Base-by-base conservation (phyloP, 345 rosid species). In the Hibiscus mutabilis region DNA sequence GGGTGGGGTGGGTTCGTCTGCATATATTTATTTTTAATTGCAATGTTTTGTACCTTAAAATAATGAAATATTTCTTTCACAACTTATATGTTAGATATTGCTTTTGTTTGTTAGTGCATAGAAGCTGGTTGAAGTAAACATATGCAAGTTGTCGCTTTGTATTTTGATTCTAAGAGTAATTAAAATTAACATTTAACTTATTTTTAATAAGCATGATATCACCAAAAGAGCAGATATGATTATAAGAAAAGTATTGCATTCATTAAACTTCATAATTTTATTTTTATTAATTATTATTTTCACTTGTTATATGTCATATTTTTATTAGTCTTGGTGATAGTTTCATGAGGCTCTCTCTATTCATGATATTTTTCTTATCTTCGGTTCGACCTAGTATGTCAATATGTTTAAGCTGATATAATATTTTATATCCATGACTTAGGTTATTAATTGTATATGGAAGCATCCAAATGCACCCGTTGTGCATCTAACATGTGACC, bases 391-490 rank as follows among this genome's bases (percentile, higher is more conserved):
- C 52, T 10, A n/a, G 9, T 5, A 4, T 31, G 16, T 8, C 60
- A 2, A 2, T 4, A 69, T 31, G 27, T 18, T 52, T 53, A 55
- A 55, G 18, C 13, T 69, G 62, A 69, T 57, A 44, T 16, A 22
- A 49, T 42, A 13, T 73, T 65, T 44, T 35, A 18, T 57, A 10
- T 64, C 49, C 5, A 22, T 78, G 83, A 79, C 68, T 75, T 86
- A 93, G 98, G 83, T 91, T 27, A 75, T 89, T 71, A 82, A 77
- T 73, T 93, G 97, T 61, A 88, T 93, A 81, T 91, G 98, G 98
- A 87, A 85, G 79, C 90, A 93, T 66, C 96, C 96, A 19, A 82
- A 81, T 47, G 89, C 87, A 71, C 52, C 84, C 1, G 72, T 73
- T 66, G 91, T 93, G 57, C 87, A 93, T 82, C 86, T 93, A 80